phyloP scores from a whole-genome alignment of 805 yeast genomes.

The Yamadazyma akitaensis region DNA sequence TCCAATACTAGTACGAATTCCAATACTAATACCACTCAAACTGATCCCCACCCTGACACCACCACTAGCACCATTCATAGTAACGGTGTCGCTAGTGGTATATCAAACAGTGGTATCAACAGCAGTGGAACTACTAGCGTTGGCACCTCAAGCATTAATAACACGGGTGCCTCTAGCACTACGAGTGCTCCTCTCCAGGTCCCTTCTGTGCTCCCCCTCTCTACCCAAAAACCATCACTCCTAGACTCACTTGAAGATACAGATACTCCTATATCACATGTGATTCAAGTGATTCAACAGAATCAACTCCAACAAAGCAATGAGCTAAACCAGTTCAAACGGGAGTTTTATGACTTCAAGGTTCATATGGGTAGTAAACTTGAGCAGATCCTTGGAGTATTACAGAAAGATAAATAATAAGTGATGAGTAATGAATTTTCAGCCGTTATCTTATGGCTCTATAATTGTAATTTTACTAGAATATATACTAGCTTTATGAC shows the following conservation, averaged over 20 bases:
- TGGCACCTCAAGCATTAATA: not conserved
- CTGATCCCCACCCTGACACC: not conserved
- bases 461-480: no score
- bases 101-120: not conserved
- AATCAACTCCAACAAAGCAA: conserved; percentile 8
- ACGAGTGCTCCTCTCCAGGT: not conserved
- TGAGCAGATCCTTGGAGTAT: conserved; percentile 9
- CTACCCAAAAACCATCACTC: not conserved
- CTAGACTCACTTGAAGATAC: not conserved
- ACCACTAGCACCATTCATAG: not conserved
- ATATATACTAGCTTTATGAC: no score
- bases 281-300: conserved; percentile 5
- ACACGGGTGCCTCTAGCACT: not conserved
- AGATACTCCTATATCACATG: not conserved
- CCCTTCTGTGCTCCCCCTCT: not conserved
- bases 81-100: not conserved
- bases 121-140: not conserved
- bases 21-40: not conserved
- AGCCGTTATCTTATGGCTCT: not conserved
- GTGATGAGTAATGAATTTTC: conserved; percentile 3
- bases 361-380: conserved; percentile 9
- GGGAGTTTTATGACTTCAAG: conserved; percentile 13
- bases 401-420: not conserved
- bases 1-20: not conserved
- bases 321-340: conserved; percentile 12